Conservation (phyloP, 2,329 filamentous ascomycete species). For the Botrytis byssoidea region DNA sequence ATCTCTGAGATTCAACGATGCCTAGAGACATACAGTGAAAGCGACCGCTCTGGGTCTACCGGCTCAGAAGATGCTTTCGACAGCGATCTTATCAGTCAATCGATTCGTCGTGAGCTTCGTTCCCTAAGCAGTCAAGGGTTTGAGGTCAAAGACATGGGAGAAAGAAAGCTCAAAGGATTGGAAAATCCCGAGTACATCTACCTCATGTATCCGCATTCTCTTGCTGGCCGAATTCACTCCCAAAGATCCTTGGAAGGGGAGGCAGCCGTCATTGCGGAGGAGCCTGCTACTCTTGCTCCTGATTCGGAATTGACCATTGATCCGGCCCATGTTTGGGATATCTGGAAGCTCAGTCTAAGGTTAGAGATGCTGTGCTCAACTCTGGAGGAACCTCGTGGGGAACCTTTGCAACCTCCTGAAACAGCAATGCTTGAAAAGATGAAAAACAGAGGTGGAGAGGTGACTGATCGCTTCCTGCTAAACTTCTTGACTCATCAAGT, state of each 20-base stretch:
- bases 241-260: slow-evolving; percentile 45
- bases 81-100: slow-evolving; percentile 70
- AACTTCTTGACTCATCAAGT: slow-evolving; percentile 95
- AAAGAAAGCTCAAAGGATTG: slow-evolving; percentile 91
- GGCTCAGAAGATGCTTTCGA: slow-evolving; percentile 72
- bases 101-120: slow-evolving; percentile 83
- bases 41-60: slow-evolving; percentile 66
- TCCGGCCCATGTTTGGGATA: slow-evolving; percentile 72
- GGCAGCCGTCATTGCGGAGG: slow-evolving; percentile 45
- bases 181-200: slow-evolving; percentile 97
- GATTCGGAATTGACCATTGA: slow-evolving; percentile 71
- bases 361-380: slow-evolving; percentile 91
- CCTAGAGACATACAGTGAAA: slow-evolving; percentile 84
- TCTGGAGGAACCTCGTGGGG: slow-evolving; percentile 65
- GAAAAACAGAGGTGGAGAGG: slow-evolving; percentile 72
- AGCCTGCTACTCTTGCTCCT: slow-evolving; percentile 60
- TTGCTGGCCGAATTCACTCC: slow-evolving; percentile 75
- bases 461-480: slow-evolving; percentile 83
- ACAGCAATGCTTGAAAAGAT: slow-evolving; percentile 76
- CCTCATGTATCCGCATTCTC: slow-evolving; percentile 86
- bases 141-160: slow-evolving; percentile 93
- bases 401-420: slow-evolving; percentile 72
- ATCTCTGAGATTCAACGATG: slow-evolving; percentile 93
- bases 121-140: slow-evolving; percentile 89
- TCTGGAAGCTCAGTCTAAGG: slow-evolving; percentile 86